phyloP scores from a whole-genome alignment of 2,329 filamentous ascomycete species.

The Hymenoscyphus fraxineus region DNA sequence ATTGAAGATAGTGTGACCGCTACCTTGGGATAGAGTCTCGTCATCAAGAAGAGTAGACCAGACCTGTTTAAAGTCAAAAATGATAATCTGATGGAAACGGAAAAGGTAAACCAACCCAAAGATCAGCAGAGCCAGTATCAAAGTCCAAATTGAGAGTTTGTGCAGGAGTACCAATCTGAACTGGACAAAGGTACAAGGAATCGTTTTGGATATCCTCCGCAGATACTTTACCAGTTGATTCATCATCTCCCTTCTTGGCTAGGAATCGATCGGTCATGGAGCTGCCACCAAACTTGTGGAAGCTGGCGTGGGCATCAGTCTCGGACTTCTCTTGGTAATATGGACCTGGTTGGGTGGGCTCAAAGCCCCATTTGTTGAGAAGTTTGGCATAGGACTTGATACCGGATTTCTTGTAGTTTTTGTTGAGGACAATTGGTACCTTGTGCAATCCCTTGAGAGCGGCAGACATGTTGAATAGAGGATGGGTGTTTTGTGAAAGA shows the following conservation, averaged over 20 bases:
- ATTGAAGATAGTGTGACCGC: constrained; percentile 54
- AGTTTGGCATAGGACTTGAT: constrained; percentile 60
- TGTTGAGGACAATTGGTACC: constrained; percentile 52
- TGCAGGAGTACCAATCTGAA: constrained; percentile 60
- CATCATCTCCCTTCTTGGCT: constrained; percentile 41
- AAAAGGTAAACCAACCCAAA: constrained; percentile 52
- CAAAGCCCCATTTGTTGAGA: constrained; percentile 59
- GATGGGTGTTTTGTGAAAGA: not conserved
- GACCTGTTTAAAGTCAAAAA: constrained; percentile 40
- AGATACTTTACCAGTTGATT: constrained; percentile 45
- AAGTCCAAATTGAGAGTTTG: constrained; percentile 63
- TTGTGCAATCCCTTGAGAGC: constrained; percentile 37
- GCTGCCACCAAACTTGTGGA: constrained; percentile 47
- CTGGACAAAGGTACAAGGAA: constrained; percentile 58
- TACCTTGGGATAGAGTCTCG: constrained; percentile 28
- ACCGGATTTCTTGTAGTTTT: constrained; percentile 55
- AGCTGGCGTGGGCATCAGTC: constrained; percentile 39
- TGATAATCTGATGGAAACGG: not conserved
- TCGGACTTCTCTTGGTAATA: constrained; percentile 48
- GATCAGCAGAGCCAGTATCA: constrained; percentile 67
- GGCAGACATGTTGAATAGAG: constrained; percentile 1
- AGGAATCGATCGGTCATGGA: constrained; percentile 46
- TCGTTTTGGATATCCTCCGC: constrained; percentile 67
- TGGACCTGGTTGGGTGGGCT: constrained; percentile 59
- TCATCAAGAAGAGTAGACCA: constrained; percentile 50